Evolutionary conservation across 1,284 basidiomycete genomes (phyloP), one percentile per base, ranked within the genome.

Genomic region (Ustilago hordei): DNA sequence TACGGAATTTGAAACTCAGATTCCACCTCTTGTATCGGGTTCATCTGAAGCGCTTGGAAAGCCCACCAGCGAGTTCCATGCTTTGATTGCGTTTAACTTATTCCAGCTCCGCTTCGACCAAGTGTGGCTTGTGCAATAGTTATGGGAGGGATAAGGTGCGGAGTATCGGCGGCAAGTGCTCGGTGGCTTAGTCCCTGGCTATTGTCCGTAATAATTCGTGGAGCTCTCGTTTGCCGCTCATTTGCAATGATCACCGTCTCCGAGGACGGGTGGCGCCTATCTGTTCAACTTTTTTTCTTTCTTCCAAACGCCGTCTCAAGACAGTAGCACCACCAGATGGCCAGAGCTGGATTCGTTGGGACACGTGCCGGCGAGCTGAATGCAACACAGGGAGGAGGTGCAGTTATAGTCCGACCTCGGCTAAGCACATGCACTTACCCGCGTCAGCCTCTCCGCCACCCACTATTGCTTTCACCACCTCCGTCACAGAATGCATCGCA

Each of bases 381-480:
- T n/a, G 13, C n/a, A 1, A 19, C 17, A 45, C 3, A 45, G 17
- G 12, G 38, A 45, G 39, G 55, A 15, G 55, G 19, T 19, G 13
- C 32, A 13, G 4, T 32, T 13, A 28, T 19, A 17, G 34, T 50
- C 57, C 34, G 45, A 59, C 45, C 45, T 48, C 45, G 58, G 34
- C 36, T 38, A 39, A 23, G 58, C 47, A 54, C 52, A 47, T 60
- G 58, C 48, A 52, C 58, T 60, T 60, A 47, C 58, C 58, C 36
- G 58, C 58, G 47, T 36, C 48, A 35, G 7, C 34, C 41, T 35
- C 8, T 32, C 32, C 55, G 12, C 31, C 55, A 15, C 32, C 34
- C 31, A 4, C 17, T 15, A 8, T 12, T 12, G 32, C 35, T 52
- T 52, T 60, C 45, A 15, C n/a, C 35, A 45, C 43, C 43, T 19